These are phyloP conservation scores for Nectriaceae sp. DNA, from an alignment of 2,329 filamentous ascomycete genomes.

Conservation along the genomic window DNA sequence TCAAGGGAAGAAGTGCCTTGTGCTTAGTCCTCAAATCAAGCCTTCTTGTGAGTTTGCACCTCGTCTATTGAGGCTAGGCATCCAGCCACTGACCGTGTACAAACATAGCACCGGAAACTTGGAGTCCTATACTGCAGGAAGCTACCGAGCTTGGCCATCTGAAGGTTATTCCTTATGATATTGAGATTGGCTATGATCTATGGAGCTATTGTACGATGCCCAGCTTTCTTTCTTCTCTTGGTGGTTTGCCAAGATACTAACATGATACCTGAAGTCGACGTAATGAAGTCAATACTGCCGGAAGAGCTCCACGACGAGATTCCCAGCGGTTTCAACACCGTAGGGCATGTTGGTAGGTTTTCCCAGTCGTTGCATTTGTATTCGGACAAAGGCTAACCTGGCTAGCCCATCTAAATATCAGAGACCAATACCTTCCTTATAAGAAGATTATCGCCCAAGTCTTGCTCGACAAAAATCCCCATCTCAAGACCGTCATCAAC, in stretches of 20 bases:
- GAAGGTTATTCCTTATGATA: slow-evolving; percentile 71
- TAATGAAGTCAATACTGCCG: slow-evolving; percentile 80
- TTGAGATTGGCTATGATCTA: slow-evolving; percentile 79
- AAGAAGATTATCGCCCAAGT: slow-evolving; percentile 84
- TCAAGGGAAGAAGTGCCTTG: slow-evolving; percentile 61
- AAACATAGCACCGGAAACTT: slow-evolving; percentile 61
- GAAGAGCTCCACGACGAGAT: slow-evolving; percentile 78
- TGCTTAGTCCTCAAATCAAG: slow-evolving; percentile 60
- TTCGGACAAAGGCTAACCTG: slow-evolving; percentile 8
- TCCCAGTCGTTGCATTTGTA: neutral
- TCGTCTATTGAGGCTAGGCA: neutral
- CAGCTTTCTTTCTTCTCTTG: neutral
- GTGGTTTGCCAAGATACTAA: slow-evolving; percentile 17
- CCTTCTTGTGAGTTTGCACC: slow-evolving; percentile 45
- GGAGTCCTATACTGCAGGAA: slow-evolving; percentile 70
- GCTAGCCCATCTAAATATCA: slow-evolving; percentile 84
- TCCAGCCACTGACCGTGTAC: neutral
- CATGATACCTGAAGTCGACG: slow-evolving; percentile 61
- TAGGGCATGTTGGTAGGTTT: slow-evolving; percentile 77
- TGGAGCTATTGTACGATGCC: slow-evolving; percentile 73
- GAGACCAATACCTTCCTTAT: slow-evolving; percentile 80
- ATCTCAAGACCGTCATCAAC: slow-evolving; percentile 88
- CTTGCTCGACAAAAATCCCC: slow-evolving; percentile 84
- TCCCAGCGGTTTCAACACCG: slow-evolving; percentile 82
- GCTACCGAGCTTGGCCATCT: slow-evolving; percentile 70